Percentiles rank a stretch among this genome's conserved stretches.
phyloP scores from a whole-genome alignment of 2,329 filamentous ascomycete genomes.

The Fulvia fulva region DNA sequence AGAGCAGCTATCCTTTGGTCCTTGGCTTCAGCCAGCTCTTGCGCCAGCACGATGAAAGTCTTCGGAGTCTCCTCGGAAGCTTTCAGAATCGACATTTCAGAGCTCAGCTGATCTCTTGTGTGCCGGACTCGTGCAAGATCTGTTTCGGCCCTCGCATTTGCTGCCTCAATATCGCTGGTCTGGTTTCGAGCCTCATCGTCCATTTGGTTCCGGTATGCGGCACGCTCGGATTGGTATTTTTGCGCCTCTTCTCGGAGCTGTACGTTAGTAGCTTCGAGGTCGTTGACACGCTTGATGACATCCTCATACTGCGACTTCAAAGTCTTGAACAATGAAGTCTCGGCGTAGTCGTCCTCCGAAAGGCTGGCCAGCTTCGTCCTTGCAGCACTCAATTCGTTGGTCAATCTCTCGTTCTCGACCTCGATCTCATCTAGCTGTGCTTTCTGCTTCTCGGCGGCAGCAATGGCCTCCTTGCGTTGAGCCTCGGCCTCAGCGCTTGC shows the following conservation, averaged over 20 bases:
- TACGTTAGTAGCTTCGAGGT: conserved; percentile 82
- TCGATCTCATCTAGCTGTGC: conserved; percentile 79
- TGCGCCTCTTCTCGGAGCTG: conserved; percentile 80
- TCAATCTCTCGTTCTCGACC: conserved; percentile 68
- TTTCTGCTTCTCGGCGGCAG: conserved; percentile 76
- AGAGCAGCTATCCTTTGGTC: conserved; percentile 76
- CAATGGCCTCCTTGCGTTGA: conserved; percentile 72
- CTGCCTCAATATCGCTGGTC: conserved; percentile 74
- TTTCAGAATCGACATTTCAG: conserved; percentile 76
- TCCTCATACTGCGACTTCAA: conserved; percentile 89
- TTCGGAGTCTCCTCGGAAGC: conserved; percentile 73
- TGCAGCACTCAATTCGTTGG: conserved; percentile 74
- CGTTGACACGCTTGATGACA: conserved; percentile 85
- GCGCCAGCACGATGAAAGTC: conserved; percentile 66
- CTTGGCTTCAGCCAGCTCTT: conserved; percentile 73
- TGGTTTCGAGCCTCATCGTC: conserved; percentile 73
- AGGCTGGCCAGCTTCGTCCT: conserved; percentile 65
- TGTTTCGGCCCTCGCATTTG: conserved; percentile 73
- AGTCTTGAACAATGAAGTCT: conserved; percentile 89
- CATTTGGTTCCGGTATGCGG: conserved; percentile 72
- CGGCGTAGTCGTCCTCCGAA: conserved; percentile 88
- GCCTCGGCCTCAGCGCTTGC: conserved; percentile 66
- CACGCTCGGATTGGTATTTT: conserved; percentile 79
- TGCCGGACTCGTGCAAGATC: conserved; percentile 83
- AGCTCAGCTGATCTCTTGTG: conserved; percentile 76